Base-by-base conservation (phyloP, 768 basidiomycete species). In the Omphalotus guepiniiformis region DNA sequence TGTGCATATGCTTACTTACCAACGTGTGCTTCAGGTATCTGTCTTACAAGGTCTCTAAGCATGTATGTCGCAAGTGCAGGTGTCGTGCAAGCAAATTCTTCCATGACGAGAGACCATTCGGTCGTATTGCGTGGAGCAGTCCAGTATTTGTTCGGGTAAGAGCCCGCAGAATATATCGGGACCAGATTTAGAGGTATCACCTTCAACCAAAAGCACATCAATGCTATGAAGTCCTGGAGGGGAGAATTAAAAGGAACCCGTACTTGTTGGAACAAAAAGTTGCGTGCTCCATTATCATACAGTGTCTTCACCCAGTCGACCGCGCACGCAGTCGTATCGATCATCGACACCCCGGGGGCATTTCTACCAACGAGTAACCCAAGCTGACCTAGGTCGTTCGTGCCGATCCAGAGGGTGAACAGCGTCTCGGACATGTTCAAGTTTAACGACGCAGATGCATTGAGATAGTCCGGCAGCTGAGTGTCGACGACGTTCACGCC, bases 201-300 rank as follows among this genome's bases (percentile, higher is more conserved):
- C 47, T 32, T 9, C n/a, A 32, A 32, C 9, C n/a, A 32, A n/a
- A n/a, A n/a, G n/a, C n/a, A n/a, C n/a, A n/a, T n/a, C 9, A 32
- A n/a, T n/a, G 30, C 9, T 32, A 9, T 32, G 30, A 9, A 32
- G 9, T 9, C 71, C 64, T 68, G 68, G 47, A 11, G 11, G 28
- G n/a, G 30, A 11, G 7, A 35, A 34, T 34, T 11, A 37, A 27
- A 13, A 32, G 7, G 16, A 9, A 8, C 11, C 48, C 64, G 57
- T 42, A 70, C 69, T 45, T 70, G 69, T 43, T 68, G 65, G 56
- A 69, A 64, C 28, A 69, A 39, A 54, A 70, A 69, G 52, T 69
- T 69, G 28, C 68, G 52, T 19, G 64, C 68, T 1, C 69, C 69
- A 7, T 44, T 53, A 9, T 57, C 44, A 52, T 70, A 68, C 44